Conservation (phyloP, 2,329 filamentous ascomycete species). For the Cytospora leucostoma region DNA sequence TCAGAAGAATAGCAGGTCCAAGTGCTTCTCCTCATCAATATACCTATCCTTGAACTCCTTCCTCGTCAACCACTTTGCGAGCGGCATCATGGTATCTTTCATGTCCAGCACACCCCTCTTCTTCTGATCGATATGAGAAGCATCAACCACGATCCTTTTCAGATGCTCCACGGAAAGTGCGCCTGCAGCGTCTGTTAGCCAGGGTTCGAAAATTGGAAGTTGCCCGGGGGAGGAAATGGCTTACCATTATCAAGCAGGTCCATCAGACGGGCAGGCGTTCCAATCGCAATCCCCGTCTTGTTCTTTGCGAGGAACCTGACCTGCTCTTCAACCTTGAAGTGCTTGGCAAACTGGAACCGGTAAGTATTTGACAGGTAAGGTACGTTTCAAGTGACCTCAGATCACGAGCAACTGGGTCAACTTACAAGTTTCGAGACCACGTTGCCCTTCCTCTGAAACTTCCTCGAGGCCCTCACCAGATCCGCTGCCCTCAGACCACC, state of each 20-base stretch:
- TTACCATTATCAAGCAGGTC: constrained; percentile 81
- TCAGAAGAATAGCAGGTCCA: constrained; percentile 68
- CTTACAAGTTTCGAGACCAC: constrained; percentile 77
- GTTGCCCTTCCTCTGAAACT: constrained; percentile 76
- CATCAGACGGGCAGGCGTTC: constrained; percentile 79
- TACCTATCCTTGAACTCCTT: constrained; percentile 73
- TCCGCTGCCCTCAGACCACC: constrained; percentile 87
- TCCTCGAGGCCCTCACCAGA: constrained; percentile 72
- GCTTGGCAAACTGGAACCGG: constrained; percentile 76
- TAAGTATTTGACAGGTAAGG: constrained; percentile 22
- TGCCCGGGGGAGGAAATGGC: constrained; percentile 30
- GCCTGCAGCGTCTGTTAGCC: constrained; percentile 27
- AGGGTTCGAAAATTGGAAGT: neutral
- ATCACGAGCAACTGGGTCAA: neutral
- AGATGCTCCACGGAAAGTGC: constrained; percentile 24
- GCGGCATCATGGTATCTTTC: constrained; percentile 84
- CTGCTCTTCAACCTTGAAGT: constrained; percentile 92
- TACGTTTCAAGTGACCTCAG: neutral
- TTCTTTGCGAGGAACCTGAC: constrained; percentile 69
- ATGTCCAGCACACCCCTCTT: constrained; percentile 93
- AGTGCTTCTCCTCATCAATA: constrained; percentile 55
- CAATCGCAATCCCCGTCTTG: constrained; percentile 83
- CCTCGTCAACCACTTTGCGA: constrained; percentile 72
- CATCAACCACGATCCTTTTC: constrained; percentile 54
- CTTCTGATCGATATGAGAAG: constrained; percentile 91